Base-by-base conservation (phyloP, 75 land plant species). In the Selaginella tamariscina region DNA sequence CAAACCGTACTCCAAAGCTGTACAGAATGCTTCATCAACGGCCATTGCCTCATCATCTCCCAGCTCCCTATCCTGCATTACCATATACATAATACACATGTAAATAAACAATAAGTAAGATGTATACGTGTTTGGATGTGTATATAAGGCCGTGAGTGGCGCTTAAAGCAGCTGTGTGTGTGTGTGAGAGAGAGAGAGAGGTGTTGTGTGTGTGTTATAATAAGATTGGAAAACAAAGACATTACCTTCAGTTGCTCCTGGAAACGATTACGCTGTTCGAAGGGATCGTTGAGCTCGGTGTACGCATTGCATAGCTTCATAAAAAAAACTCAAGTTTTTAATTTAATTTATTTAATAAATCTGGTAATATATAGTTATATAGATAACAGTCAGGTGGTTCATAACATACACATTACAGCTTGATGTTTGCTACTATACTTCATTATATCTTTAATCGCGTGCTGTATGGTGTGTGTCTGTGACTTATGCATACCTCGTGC, bases 31-130 rank as follows among this genome's bases (percentile, higher is more conserved):
- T 57, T 93, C 98, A 72, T 93, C 98, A 27, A 89, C 67, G 2
- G 87, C 81, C 98, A 93, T 93, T 64, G 98, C 98, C 70, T 93
- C 95, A 77, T 93, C 95, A 80, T 93, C 96, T 72, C 98, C 98
- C 1, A 82, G 78, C 72, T 84, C 81, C 44, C 88, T 82, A 60
- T 86, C 90, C 98, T 93, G 75, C 24, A 81, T 49, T 21, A 27
- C 64, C 21, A 28, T 0, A 65, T n/a, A n/a, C n/a, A n/a, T n/a
- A n/a, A n/a, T n/a, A n/a, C n/a, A n/a, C n/a, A n/a, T n/a, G n/a
- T n/a, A n/a, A n/a, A n/a, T n/a, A n/a, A n/a, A n/a, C n/a, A n/a
- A n/a, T n/a, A n/a, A n/a, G n/a, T n/a, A n/a, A n/a, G n/a, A n/a
- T n/a, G n/a, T n/a, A n/a, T n/a, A n/a, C n/a, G n/a, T n/a, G n/a